Evolutionary conservation across 2,329 filamentous ascomycete species (phyloP), one percentile per base, ranked within the genome.

Genomic region (Aspergillus viridinutans): DNA sequence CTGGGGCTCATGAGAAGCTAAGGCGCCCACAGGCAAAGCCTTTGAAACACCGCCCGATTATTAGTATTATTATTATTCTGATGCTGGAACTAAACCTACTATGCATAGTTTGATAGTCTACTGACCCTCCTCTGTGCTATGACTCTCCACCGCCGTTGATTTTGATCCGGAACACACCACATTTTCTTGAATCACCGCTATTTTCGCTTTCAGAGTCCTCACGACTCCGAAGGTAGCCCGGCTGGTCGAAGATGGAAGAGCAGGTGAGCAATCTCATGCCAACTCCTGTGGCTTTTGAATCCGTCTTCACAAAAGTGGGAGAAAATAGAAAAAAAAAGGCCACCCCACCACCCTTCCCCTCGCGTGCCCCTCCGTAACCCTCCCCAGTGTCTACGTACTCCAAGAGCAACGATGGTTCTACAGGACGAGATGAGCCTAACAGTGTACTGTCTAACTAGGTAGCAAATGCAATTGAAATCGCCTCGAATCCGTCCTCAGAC

Each of bases 391-490:
- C 26, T 53, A 40, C 28, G 21, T 53, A 26, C 20, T 29, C n/a
- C 7, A 55, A 50, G 43, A 10, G 28, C 32, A 28, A 52, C 42
- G 32, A 12, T 28, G 57, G 21, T n/a, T 21, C 8, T 25, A 35
- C 43, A 43, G 26, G n/a, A 28, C n/a, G 9, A 26, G 6, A 49
- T n/a, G 32, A 47, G 9, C 32, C 57, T 69, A 60, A 69, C 62
- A 62, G 49, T 26, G 14, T 50, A 40, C 54, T n/a, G 29, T 50
- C 26, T 49, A 57, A 10, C 53, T 57, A 97, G 90, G 87, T 97
- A 75, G 90, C 94, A 79, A 93, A 90, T 79, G 94, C 94, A 76
- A 94, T 97, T 79, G 86, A 94, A 76, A 95, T 97, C 78, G 90
- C 91, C 76, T 94, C 87, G 80, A 88, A 93, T 76, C 90, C 90